Evolutionary conservation across 2,329 filamentous ascomycete genomes (phyloP), one percentile per base, ranked within the genome.

Genomic region (Aspergillus felis): DNA sequence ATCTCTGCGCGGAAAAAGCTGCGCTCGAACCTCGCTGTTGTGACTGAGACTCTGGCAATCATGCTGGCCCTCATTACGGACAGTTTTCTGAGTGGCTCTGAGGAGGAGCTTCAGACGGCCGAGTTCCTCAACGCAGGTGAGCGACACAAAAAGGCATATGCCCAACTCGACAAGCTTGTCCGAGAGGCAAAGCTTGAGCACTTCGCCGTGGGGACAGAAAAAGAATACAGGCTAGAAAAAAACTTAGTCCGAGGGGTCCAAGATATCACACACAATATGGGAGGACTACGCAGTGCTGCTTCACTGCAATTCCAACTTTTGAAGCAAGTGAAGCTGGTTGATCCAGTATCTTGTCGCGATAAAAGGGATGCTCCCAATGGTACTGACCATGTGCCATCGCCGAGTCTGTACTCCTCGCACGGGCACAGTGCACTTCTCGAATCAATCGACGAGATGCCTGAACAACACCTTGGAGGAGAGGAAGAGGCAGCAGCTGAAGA

Each of bases 181-280:
- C 84, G 86, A 61, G 93, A 97, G 72, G 89, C 92, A 14, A 96
- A 93, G 70, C 87, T 91, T 57, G 93, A 97, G 72, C 90, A 96
- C 68, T 96, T 90, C 68, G 78, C 92, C 2, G 73, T 91, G 4
- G 93, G 93, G 1, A 87, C 85, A 2, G 92, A 96, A 71, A 83
- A 82, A 55, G 83, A 93, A 60, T 95, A 95, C 71, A 81, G 83
- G 41, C 82, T 95, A 3, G 90, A 97, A 67, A 87, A 88, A 62
- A 86, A 84, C 25, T 82, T 97, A 3, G 89, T 93, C 48, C 88
- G 91, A 68, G 93, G 90, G 63, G 84, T 97, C 67, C 91, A 96
- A 71, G 87, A 85, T 50, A 81, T 97, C 28, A 87, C 91, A 4
- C 92, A 97, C 71, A 92, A 91, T 63, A 88, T 97, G 62, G 92